phyloP scores from a whole-genome alignment of 768 basidiomycete genomes.

The Tylopilus vinaceipallidus region DNA sequence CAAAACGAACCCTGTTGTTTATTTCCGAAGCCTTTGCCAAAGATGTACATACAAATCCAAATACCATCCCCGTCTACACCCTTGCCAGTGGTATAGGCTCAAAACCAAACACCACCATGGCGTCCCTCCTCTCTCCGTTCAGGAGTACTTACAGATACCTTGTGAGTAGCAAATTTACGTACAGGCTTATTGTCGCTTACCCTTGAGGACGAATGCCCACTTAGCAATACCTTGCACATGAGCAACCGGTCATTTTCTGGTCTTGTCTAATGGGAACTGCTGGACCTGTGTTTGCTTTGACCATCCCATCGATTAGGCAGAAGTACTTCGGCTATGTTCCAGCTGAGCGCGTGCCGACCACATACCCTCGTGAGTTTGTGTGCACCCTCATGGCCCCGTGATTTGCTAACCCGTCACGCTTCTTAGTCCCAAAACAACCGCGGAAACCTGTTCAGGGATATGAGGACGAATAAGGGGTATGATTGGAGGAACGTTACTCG shows the following conservation, averaged over 20 bases:
- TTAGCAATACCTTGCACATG: slow-evolving; percentile 89
- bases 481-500: not conserved
- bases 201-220: not conserved
- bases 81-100: not conserved
- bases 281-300: slow-evolving; percentile 72
- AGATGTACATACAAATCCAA: slow-evolving; percentile 21
- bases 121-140: slow-evolving; percentile 30
- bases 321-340: slow-evolving; percentile 68
- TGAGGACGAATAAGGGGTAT: slow-evolving; percentile 51
- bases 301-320: slow-evolving; percentile 75
- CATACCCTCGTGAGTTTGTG: slow-evolving; percentile 69
- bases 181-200: not conserved
- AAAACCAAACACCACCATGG: slow-evolving; percentile 18
- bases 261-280: slow-evolving; percentile 71
- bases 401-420: slow-evolving; percentile 2
- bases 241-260: slow-evolving; percentile 88
- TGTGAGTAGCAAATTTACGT: slow-evolving; percentile 11
- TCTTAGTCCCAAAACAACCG: slow-evolving; percentile 66
- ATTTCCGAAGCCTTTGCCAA: slow-evolving; percentile 26
- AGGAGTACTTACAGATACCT: slow-evolving; percentile 30
- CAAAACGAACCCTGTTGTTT: no score
- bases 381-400: not conserved
- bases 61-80: slow-evolving; percentile 18
- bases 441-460: slow-evolving; percentile 71
- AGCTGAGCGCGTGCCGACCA: slow-evolving; percentile 66